phyloP scores from a whole-genome alignment of 345 rosid species.

The Brassica nigra region DNA sequence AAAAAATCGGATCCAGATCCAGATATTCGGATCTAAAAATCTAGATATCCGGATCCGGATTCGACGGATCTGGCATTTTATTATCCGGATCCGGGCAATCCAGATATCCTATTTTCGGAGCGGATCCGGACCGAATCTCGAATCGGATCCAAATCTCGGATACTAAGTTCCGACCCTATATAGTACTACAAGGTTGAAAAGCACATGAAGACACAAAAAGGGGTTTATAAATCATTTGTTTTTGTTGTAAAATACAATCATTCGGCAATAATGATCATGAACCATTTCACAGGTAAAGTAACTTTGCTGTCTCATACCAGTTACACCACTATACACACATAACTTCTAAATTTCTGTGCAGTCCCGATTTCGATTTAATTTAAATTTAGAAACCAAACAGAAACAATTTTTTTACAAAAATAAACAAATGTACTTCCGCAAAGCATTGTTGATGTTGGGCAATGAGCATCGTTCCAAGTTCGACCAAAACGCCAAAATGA shows the following conservation, averaged over 20 bases:
- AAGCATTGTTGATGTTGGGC: not conserved
- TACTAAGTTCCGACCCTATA: no score
- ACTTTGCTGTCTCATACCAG: not conserved
- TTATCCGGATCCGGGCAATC: no score
- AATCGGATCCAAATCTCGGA: no score
- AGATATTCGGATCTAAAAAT: no score
- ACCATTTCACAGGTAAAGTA: not conserved
- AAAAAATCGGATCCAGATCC: no score
- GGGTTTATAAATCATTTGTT: not conserved
- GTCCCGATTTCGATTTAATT: not conserved
- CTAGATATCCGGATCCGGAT: no score
- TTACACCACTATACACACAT: not conserved
- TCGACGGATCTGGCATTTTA: no score
- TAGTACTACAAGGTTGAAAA: slow-evolving; percentile 4
- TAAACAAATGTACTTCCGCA: not conserved
- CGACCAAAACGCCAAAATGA: not conserved
- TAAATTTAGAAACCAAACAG: not conserved
- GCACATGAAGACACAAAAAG: slow-evolving; percentile 18
- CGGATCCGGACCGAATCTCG: no score
- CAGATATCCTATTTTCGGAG: no score
- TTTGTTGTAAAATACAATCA: not conserved
- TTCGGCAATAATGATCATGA: not conserved
- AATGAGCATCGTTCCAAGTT: not conserved
- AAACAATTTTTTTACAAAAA: not conserved
- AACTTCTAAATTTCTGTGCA: not conserved